Percentiles rank a stretch among this genome's conserved stretches.
These are phyloP conservation scores for Solidago caesia DNA, from an alignment of 129 eudicot species.

Conservation along the genomic window DNA sequence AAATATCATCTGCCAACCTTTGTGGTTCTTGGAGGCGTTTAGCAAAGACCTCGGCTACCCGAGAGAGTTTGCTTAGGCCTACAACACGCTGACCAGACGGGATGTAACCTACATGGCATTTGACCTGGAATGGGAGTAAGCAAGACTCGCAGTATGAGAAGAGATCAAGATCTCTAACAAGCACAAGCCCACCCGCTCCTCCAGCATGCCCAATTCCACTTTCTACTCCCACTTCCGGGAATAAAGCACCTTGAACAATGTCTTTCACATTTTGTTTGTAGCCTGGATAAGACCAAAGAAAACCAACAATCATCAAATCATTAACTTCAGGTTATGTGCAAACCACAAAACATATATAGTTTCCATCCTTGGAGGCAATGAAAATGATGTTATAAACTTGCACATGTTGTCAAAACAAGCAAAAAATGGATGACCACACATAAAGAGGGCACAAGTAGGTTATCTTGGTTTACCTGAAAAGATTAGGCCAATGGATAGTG, in stretches of 20 bases:
- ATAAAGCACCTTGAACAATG: constrained; percentile 83
- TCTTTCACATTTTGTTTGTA: constrained; percentile 78
- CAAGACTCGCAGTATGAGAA: constrained; percentile 93
- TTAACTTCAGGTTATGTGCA: too few relatives aligned
- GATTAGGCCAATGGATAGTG: too few relatives aligned
- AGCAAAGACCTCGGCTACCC: constrained; percentile 81
- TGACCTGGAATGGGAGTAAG: constrained; percentile 90
- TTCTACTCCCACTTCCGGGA: constrained; percentile 90
- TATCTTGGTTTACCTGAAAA: too few relatives aligned
- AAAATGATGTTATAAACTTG: too few relatives aligned
- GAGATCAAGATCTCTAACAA: constrained; percentile 88
- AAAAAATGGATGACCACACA: too few relatives aligned
- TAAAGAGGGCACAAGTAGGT: too few relatives aligned
- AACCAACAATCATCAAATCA: too few relatives aligned
- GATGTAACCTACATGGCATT: constrained; percentile 84
- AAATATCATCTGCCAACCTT: constrained; percentile 78
- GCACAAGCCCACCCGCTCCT: constrained; percentile 87
- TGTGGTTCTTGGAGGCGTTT: constrained; percentile 95
- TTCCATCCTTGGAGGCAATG: too few relatives aligned
- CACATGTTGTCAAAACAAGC: too few relatives aligned
- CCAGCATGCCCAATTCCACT: constrained; percentile 79
- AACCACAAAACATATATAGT: too few relatives aligned
- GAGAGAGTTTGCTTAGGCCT: constrained; percentile 92
- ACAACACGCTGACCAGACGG: constrained; percentile 90
- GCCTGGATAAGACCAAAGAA: constrained; percentile 39